Conservation (phyloP, 208 protist species). For the Naegleria gruberi region DNA sequence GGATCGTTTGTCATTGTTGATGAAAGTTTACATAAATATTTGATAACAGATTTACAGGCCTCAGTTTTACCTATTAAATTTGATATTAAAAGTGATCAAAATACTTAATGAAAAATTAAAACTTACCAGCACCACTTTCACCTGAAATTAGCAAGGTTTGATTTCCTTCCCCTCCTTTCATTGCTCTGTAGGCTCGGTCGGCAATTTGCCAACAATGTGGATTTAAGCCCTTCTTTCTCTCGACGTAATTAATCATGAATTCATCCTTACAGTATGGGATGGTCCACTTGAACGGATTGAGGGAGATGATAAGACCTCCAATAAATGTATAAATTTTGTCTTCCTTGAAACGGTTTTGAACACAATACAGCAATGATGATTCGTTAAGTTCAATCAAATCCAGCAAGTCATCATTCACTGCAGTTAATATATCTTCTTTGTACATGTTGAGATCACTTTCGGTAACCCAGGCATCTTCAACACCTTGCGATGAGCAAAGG, state of each 20-base stretch:
- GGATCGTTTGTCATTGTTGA: conserved; percentile 26
- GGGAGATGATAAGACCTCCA: conserved; percentile 41
- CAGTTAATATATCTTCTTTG: neutral
- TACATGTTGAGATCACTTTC: neutral
- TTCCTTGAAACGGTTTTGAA: conserved; percentile 44
- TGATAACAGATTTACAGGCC: conserved; percentile 35
- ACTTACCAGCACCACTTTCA: conserved; percentile 42
- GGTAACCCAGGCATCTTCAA: neutral
- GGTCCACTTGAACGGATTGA: conserved; percentile 51
- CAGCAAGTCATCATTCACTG: conserved; percentile 42
- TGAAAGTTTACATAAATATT: conserved; percentile 30
- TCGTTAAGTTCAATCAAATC: conserved; percentile 45
- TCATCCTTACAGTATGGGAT: conserved; percentile 45
- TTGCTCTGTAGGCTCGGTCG: conserved; percentile 38
- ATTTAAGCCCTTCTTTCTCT: conserved; percentile 13
- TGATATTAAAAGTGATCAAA: neutral
- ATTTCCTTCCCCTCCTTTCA: conserved; percentile 30
- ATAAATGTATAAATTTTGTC: conserved; percentile 51
- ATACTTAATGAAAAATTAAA: neutral
- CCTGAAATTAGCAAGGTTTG: conserved; percentile 44
- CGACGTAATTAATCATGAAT: conserved; percentile 42
- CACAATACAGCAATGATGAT: conserved; percentile 37
- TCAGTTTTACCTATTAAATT: conserved; percentile 27
- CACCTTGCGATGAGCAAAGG: neutral
- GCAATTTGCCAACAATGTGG: conserved; percentile 46